Percentiles rank a stretch among this genome's conserved stretches.
phyloP scores from a whole-genome alignment of 768 basidiomycete species.

The Boletus rex-veris region DNA sequence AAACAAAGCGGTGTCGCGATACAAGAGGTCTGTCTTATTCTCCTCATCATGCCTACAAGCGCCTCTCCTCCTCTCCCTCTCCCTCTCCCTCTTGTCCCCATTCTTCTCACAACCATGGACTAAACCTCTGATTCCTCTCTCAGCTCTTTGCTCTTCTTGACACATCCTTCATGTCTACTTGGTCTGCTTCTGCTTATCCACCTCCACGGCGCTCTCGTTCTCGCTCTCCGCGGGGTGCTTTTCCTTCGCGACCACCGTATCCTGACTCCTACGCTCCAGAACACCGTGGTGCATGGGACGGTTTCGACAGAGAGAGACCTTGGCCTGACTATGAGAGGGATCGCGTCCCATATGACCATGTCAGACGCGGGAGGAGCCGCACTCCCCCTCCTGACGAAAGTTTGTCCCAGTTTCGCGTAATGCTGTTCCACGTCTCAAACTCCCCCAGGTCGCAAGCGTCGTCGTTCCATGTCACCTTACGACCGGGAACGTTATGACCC shows the following conservation, averaged over 20 bases:
- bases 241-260: constrained; percentile 53
- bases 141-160: constrained; percentile 32
- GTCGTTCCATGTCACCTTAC: constrained; percentile 70
- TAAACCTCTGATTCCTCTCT: constrained; percentile 50
- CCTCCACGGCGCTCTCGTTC: constrained; percentile 79
- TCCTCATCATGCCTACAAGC: constrained; percentile 70
- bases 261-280: constrained; percentile 59
- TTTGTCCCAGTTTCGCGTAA: constrained; percentile 23
- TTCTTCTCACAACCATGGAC: constrained; percentile 40
- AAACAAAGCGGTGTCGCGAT: constrained; percentile 43
- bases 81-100: constrained; percentile 47
- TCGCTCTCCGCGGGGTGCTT: constrained; percentile 61
- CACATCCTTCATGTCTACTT: constrained; percentile 64
- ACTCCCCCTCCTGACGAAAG: constrained; percentile 73
- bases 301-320: constrained; percentile 66
- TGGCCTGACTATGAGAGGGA: constrained; percentile 69
- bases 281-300: constrained; percentile 63
- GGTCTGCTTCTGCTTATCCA: constrained; percentile 68
- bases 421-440: constrained; percentile 6
- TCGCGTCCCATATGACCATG: constrained; percentile 62
- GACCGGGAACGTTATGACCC: constrained; percentile 83
- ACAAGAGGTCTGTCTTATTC: constrained; percentile 85
- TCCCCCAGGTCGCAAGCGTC: constrained; percentile 64
- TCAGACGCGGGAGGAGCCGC: constrained; percentile 70
- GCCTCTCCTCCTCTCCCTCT: constrained; percentile 64